Conservation (phyloP, 495 filamentous ascomycete species). For the Podospora bellae-mahoneyi region DNA sequence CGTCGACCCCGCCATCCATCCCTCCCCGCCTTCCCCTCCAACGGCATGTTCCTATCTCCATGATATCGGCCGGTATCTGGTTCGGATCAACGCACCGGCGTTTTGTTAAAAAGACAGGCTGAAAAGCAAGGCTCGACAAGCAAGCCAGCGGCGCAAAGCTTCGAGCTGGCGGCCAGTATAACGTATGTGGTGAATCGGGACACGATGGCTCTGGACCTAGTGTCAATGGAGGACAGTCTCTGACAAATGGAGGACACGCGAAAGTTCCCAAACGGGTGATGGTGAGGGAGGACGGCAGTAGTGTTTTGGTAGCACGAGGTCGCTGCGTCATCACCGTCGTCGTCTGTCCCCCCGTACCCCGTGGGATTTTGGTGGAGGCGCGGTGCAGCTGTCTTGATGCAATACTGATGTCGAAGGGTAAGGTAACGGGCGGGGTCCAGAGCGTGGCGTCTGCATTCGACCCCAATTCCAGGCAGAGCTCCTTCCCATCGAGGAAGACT, state of each 20-base stretch:
- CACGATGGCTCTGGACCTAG: neutral
- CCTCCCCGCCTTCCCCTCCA: neutral
- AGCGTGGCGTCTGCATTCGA: neutral
- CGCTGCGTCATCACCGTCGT: slow-evolving; percentile 13
- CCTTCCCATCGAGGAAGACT: neutral
- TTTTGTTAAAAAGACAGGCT: neutral
- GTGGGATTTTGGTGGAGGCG: slow-evolving; percentile 3
- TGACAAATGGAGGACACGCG: neutral
- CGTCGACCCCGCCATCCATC: neutral
- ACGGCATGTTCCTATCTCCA: neutral
- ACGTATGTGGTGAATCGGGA: neutral
- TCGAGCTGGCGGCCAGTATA: neutral
- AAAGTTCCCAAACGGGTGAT: neutral
- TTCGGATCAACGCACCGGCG: neutral
- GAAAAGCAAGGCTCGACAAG: neutral
- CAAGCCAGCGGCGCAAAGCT: neutral
- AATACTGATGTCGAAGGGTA: neutral
- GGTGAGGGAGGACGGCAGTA: slow-evolving; percentile 3
- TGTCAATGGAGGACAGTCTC: neutral
- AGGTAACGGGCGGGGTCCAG: neutral
- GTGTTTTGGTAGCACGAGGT: neutral
- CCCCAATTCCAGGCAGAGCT: neutral
- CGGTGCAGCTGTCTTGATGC: slow-evolving; percentile 5
- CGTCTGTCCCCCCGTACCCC: neutral
- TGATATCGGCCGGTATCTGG: neutral